Conservation (phyloP, 129 eudicot species). For the Flaveria sonorensis region DNA sequence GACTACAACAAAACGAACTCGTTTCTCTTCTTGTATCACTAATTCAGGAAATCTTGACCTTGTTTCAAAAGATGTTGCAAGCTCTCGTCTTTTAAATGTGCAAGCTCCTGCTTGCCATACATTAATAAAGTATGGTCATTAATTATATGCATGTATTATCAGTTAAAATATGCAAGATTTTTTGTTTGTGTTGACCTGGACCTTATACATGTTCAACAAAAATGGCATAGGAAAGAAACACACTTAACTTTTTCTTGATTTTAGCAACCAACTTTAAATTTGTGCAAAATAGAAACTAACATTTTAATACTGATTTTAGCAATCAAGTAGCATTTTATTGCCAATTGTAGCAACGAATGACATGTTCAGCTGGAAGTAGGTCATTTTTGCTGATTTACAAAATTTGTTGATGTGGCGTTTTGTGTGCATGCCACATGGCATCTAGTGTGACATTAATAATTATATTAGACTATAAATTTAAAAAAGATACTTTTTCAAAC, state of each 20-base stretch:
- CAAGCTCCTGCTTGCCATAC: slow-evolving; percentile 51
- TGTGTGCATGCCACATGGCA: neutral
- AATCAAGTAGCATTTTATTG: neutral
- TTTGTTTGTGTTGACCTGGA: neutral
- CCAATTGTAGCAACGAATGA: neutral
- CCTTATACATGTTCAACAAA: neutral
- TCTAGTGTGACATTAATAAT: neutral
- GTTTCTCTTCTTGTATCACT: slow-evolving; percentile 95
- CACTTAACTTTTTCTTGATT: neutral
- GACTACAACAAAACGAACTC: slow-evolving; percentile 97
- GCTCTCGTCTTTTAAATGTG: slow-evolving; percentile 78
- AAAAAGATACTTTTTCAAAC: too few relatives aligned
- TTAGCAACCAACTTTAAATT: neutral
- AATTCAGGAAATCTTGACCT: slow-evolving; percentile 91
- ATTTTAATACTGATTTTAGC: neutral
- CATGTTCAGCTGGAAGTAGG: neutral
- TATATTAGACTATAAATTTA: too few relatives aligned
- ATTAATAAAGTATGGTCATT: neutral
- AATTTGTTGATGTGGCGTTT: neutral
- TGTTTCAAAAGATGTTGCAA: slow-evolving; percentile 95
- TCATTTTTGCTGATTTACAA: neutral
- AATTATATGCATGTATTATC: slow-evolving; percentile 9
- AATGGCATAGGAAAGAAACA: neutral
- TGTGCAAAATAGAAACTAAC: neutral
- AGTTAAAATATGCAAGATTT: neutral